Conservation (phyloP, 345 rosid genomes). For the Cardamine chenopodiifolia region DNA sequence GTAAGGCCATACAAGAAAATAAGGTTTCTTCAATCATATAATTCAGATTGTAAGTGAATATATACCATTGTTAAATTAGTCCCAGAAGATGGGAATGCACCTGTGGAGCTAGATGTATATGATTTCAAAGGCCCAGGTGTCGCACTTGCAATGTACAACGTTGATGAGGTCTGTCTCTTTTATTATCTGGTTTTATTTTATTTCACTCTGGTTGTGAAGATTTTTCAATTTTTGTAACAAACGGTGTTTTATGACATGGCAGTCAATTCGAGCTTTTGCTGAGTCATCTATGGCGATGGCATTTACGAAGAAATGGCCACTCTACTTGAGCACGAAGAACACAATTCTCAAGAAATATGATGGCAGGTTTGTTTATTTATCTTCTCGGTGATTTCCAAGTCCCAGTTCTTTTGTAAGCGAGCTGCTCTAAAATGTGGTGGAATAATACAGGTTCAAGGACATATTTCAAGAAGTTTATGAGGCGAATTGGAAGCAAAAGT, state of each 20-base stretch:
- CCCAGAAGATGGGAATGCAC: slow-evolving; percentile 67
- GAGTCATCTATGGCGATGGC: slow-evolving; percentile 94
- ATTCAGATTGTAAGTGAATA: slow-evolving; percentile 17
- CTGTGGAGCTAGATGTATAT: slow-evolving; percentile 75
- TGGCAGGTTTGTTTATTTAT: slow-evolving; percentile 70
- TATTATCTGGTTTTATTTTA: neutral
- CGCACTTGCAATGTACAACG: slow-evolving; percentile 95
- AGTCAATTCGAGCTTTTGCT: slow-evolving; percentile 93
- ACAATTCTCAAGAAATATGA: slow-evolving; percentile 96
- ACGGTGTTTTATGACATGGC: slow-evolving; percentile 32
- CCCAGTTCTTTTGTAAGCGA: neutral
- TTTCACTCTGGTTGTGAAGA: slow-evolving; percentile 21
- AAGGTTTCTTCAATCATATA: neutral
- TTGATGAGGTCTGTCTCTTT: slow-evolving; percentile 72
- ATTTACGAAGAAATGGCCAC: slow-evolving; percentile 88
- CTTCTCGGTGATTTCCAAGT: slow-evolving; percentile 16
- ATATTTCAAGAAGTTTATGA: slow-evolving; percentile 95
- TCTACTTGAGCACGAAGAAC: slow-evolving; percentile 95
- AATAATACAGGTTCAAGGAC: slow-evolving; percentile 79
- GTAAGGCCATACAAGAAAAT: slow-evolving; percentile 52
- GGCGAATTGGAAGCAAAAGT: slow-evolving; percentile 86
- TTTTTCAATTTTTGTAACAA: slow-evolving; percentile 3
- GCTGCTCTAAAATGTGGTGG: slow-evolving; percentile 20
- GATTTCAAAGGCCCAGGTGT: slow-evolving; percentile 92
- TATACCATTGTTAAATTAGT: slow-evolving; percentile 47